These are phyloP conservation scores for Lentinus polychrous DNA, from an alignment of 1,284 basidiomycete genomes.

Conservation along the genomic window DNA sequence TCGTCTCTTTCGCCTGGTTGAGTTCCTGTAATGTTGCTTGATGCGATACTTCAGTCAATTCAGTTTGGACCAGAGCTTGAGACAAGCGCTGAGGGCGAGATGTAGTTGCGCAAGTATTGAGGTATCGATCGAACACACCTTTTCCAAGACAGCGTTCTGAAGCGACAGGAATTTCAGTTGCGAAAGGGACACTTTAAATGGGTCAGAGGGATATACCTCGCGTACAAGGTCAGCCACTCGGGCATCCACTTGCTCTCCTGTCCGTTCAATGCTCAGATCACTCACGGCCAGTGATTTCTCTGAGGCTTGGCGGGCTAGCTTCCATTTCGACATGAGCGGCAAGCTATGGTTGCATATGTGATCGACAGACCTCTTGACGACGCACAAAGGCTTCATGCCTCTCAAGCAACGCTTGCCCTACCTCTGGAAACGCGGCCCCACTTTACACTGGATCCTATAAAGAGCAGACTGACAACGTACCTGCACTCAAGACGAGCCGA, in stretches of 20 bases:
- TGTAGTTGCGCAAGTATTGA: not conserved
- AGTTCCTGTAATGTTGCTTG: conserved; percentile 72
- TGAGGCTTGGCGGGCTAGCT: conserved; percentile 8
- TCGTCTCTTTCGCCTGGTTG: conserved; percentile 65
- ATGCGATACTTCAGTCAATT: conserved; percentile 76
- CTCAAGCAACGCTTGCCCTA: conserved; percentile 85
- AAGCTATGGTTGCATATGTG: not conserved
- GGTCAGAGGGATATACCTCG: conserved; percentile 17
- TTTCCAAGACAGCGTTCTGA: conserved; percentile 62
- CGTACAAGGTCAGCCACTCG: conserved; percentile 32
- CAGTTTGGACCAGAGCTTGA: conserved; percentile 76
- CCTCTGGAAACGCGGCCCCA: conserved; percentile 46
- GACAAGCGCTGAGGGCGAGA: conserved; percentile 54
- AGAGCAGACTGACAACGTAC: conserved; percentile 36
- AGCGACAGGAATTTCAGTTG: not conserved
- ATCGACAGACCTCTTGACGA: conserved; percentile 49
- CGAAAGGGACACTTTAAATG: not conserved
- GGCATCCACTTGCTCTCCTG: conserved; percentile 22
- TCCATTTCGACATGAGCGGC: conserved; percentile 3
- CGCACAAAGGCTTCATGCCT: conserved; percentile 83
- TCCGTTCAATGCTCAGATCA: conserved; percentile 2
- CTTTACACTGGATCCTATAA: not conserved
- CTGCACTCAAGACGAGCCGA: conserved; percentile 75
- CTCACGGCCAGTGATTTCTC: not conserved
- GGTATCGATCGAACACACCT: conserved; percentile 35